These are phyloP conservation scores for Penicillium paxilli DNA, from an alignment of 495 filamentous ascomycete species.

Conservation along the genomic window DNA sequence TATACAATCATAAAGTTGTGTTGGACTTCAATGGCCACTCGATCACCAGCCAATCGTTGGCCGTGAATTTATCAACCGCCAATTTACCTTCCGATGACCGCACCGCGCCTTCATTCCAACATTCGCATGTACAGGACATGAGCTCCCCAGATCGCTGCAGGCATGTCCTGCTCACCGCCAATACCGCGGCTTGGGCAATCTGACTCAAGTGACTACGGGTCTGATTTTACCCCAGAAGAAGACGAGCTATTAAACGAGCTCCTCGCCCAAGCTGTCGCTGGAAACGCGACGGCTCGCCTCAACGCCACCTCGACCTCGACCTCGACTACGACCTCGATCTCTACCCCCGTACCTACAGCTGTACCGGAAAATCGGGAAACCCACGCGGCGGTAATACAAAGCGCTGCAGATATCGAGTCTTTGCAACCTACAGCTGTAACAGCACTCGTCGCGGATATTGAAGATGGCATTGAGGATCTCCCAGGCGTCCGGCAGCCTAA, in stretches of 20 bases:
- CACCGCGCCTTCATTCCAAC: conserved; percentile 3
- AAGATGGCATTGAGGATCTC: conserved; percentile 35
- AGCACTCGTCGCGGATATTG: conserved; percentile 31
- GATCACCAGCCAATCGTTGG: conserved; percentile 1
- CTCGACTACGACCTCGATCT: conserved; percentile 9
- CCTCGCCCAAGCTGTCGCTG: conserved; percentile 35
- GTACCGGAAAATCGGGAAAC: no score
- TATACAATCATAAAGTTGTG: neutral
- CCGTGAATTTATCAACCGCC: conserved; percentile 2
- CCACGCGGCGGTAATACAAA: conserved; percentile 6
- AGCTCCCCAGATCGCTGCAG: conserved; percentile 25
- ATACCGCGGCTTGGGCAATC: conserved; percentile 8
- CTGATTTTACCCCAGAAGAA: conserved; percentile 68
- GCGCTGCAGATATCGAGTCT: conserved; percentile 6
- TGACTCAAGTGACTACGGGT: conserved; percentile 62
- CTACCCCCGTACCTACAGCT: conserved; percentile 5
- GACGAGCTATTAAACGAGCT: conserved; percentile 49
- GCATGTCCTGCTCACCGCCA: conserved; percentile 40
- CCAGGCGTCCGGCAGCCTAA: conserved; percentile 37
- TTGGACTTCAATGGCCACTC: neutral
- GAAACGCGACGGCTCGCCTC: conserved; percentile 23
- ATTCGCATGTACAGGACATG: conserved; percentile 18
- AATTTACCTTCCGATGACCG: conserved; percentile 13
- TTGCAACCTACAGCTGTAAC: conserved; percentile 10
- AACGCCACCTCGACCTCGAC: conserved; percentile 12